Conservation (phyloP, 108 stramenopile genomes). For the Asterionellopsis glacialis region DNA sequence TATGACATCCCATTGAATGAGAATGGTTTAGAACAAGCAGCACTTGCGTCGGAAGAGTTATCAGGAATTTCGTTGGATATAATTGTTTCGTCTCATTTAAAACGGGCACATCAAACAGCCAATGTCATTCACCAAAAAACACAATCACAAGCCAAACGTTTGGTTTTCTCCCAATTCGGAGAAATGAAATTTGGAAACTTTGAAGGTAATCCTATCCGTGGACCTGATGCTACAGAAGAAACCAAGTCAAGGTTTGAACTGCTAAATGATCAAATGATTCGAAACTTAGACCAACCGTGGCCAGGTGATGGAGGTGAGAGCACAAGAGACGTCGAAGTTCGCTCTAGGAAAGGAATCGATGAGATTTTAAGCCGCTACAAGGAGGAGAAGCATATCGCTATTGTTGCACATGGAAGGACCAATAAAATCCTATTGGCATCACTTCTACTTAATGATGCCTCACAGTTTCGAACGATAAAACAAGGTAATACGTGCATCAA, state of each 20-base stretch:
- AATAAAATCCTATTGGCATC: slow-evolving; percentile 36
- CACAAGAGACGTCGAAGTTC: slow-evolving; percentile 20
- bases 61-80: slow-evolving; percentile 22
- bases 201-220: slow-evolving; percentile 25
- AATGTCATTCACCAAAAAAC: slow-evolving; percentile 10
- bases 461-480: slow-evolving; percentile 11
- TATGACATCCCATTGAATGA: slow-evolving; percentile 40
- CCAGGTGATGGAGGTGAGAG: slow-evolving; percentile 33
- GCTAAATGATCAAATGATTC: not conserved
- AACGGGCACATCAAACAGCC: slow-evolving; percentile 41
- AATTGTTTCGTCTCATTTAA: slow-evolving; percentile 23
- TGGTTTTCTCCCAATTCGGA: slow-evolving; percentile 17
- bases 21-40: slow-evolving; percentile 30
- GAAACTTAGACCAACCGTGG: slow-evolving; percentile 1
- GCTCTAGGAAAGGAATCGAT: slow-evolving; percentile 17
- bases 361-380: slow-evolving; percentile 9
- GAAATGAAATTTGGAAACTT: slow-evolving; percentile 53
- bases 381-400: slow-evolving; percentile 18
- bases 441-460: slow-evolving; percentile 10
- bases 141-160: slow-evolving; percentile 6
- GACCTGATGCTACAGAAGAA: slow-evolving; percentile 7
- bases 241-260: not conserved
- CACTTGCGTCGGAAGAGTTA: slow-evolving; percentile 14
- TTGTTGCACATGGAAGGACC: slow-evolving; percentile 40
- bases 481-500: slow-evolving; percentile 43